phyloP scores from a whole-genome alignment of 345 rosid species.

The Murraya paniculata region DNA sequence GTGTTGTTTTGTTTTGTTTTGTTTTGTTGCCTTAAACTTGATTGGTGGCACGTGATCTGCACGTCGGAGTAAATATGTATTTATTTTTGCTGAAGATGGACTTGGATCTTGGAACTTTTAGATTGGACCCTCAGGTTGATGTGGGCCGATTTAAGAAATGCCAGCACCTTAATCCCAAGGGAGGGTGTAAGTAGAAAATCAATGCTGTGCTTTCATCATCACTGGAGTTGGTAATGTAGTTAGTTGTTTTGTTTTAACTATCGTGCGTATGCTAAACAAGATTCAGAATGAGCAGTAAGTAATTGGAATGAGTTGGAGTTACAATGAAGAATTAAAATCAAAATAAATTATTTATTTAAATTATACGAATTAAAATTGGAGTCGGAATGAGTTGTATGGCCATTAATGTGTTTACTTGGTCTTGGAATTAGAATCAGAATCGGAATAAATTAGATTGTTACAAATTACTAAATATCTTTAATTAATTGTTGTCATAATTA shows the following conservation, averaged over 20 bases:
- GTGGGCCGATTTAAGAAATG: too few relatives aligned
- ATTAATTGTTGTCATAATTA: too few relatives aligned
- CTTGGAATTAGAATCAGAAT: too few relatives aligned
- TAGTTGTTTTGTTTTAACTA: fast-evolving
- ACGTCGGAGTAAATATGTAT: background rate
- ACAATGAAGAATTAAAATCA: fast-evolving
- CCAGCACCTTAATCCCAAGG: fast-evolving
- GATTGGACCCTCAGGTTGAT: too few relatives aligned
- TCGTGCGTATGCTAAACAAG: too few relatives aligned
- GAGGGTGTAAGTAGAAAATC: too few relatives aligned
- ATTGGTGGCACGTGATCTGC: background rate
- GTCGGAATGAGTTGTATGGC: fast-evolving
- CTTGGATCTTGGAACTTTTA: background rate
- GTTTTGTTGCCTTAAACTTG: background rate
- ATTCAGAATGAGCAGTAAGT: fast-evolving
- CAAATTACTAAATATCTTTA: too few relatives aligned
- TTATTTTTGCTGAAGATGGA: background rate
- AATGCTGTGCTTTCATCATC: too few relatives aligned
- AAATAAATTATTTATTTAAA: too few relatives aligned
- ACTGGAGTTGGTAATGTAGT: too few relatives aligned
- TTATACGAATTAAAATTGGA: fast-evolving
- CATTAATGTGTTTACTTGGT: too few relatives aligned
- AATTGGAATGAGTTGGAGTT: fast-evolving
- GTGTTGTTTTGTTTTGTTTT: background rate
- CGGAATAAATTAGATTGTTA: too few relatives aligned